These are phyloP conservation scores for Fusarium nisikadoi DNA, from an alignment of 2,329 filamentous ascomycete genomes.

Conservation along the genomic window DNA sequence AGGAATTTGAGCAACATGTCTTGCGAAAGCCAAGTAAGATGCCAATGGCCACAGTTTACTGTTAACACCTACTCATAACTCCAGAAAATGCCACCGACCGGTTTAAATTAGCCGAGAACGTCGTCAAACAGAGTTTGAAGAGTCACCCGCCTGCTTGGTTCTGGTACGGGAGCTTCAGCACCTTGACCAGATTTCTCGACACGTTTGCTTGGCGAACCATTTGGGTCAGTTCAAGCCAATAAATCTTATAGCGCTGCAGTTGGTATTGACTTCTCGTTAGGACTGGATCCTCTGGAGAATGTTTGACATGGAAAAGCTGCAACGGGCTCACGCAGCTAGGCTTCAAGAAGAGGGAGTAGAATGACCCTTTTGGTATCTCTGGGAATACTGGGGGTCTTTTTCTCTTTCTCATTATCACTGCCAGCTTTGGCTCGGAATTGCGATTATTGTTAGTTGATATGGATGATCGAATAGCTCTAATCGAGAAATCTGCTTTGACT, in stretches of 20 bases:
- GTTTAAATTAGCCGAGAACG: neutral
- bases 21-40: neutral
- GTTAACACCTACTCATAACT: fast-evolving
- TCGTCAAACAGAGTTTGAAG: neutral
- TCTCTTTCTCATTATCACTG: fast-evolving
- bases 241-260: fast-evolving
- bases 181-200: neutral
- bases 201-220: neutral
- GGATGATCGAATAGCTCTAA: fast-evolving
- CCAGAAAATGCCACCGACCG: neutral
- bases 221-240: fast-evolving
- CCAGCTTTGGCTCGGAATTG: too few relatives aligned
- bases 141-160: neutral
- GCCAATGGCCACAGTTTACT: fast-evolving
- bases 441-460: neutral
- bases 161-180: neutral
- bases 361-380: fast-evolving
- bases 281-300: neutral
- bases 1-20: neutral
- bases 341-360: neutral
- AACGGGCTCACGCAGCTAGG: neutral
- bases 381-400: neutral
- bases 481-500: neutral
- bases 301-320: neutral
- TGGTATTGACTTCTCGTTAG: neutral